phyloP scores from a whole-genome alignment of 306 rosid genomes.

The Chamaecrista fasciculata region DNA sequence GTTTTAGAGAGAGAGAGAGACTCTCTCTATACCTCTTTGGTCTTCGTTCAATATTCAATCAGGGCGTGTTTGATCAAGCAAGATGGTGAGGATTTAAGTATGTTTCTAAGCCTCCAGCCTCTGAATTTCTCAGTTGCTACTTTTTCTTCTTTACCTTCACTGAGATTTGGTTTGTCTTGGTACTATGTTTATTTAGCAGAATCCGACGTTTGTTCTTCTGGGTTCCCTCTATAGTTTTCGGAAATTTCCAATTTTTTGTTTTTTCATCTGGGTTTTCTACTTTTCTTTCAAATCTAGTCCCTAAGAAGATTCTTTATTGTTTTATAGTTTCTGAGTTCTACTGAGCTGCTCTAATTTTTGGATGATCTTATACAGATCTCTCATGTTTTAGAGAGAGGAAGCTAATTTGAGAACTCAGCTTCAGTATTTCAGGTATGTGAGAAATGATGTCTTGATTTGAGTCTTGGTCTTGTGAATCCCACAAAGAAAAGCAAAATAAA shows the following conservation, averaged over 20 bases:
- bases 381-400: slow-evolving; percentile 21
- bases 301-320: no score
- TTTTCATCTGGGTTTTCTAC: slow-evolving; percentile 22
- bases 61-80: neutral
- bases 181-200: slow-evolving; percentile 17
- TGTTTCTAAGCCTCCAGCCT: neutral
- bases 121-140: neutral
- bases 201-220: slow-evolving; percentile 29
- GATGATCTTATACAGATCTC: slow-evolving; percentile 27
- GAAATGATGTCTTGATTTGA: neutral
- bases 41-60: neutral
- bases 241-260: slow-evolving; percentile 19
- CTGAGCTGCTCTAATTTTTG: slow-evolving; percentile 28
- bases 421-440: slow-evolving; percentile 33
- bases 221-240: slow-evolving; percentile 13
- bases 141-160: neutral
- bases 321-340: slow-evolving; percentile 25
- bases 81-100: neutral
- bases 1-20: no score
- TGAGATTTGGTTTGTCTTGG: slow-evolving; percentile 21
- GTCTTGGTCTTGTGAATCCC: neutral
- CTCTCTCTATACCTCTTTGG: neutral
- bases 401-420: slow-evolving; percentile 29
- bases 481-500: neutral
- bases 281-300: slow-evolving; percentile 14